Evolutionary conservation across 805 yeast species (phyloP), one percentile per base, ranked within the genome.

Genomic region (Geotrichum ghanense): DNA sequence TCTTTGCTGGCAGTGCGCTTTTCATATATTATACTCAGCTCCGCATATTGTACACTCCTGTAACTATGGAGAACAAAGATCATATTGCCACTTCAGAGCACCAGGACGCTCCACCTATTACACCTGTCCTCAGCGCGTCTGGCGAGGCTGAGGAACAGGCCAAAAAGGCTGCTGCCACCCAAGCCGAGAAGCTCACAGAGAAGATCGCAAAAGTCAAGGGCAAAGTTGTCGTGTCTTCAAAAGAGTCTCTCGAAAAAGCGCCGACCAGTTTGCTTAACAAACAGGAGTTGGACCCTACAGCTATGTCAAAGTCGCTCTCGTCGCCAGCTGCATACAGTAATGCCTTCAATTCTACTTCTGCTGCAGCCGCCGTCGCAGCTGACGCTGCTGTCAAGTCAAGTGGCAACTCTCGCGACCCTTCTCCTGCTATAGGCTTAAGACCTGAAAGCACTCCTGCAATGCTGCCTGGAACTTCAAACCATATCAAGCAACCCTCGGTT

Each of bases 401-500:
- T 31, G 37, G 37, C 37, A 31, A 31, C 17, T 31, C 16, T 16
- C 16, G 12, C 14, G 37, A 31, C 16, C 12, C 19, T 16, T 10
- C 17, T 12, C 16, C 37, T 5, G 6, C 27, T 7, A 12, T 19
- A 6, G 37, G 37, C 17, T n/a, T 31, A 5, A 31, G 16, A 12
- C 12, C 16, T 31, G 37, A 31, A 12, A 31, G 16, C 37, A 19
- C 37, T 10, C 37, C 37, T 6, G 37, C 19, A 31, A n/a, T 10
- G 7, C 37, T n/a, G 17, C 17, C 37, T 6, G n/a, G n/a, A n/a
- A 31, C 5, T 5, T n/a, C 5, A 44, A 19, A 48, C 1, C 82
- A 75, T 56, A 74, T 75, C 53, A 74, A 77, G 59, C 59, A 73
- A 19, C 72, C 83, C 16, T 74, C 84, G 0, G 80, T 81, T 51